Percentiles rank a stretch among this genome's conserved stretches.
These are phyloP conservation scores for Plenodomus lindquistii DNA, from an alignment of 2,329 filamentous ascomycete species.

Conservation along the genomic window DNA sequence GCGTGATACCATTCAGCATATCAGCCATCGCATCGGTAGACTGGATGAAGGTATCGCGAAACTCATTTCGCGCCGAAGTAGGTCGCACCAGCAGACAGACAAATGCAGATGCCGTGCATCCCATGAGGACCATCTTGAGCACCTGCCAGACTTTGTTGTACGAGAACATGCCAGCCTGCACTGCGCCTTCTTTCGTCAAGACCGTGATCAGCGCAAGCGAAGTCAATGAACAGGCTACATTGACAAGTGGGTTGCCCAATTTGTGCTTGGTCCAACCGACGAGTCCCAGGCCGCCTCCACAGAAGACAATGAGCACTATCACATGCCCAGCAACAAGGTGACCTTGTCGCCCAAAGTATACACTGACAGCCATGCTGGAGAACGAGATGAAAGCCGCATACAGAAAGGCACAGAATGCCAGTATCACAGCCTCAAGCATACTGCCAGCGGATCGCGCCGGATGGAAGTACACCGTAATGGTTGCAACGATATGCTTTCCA, in stretches of 20 bases:
- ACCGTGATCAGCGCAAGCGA: constrained; percentile 89
- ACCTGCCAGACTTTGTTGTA: constrained; percentile 78
- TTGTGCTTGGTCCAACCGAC: constrained; percentile 86
- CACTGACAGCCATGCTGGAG: constrained; percentile 85
- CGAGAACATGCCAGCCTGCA: constrained; percentile 80
- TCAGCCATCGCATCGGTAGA: constrained; percentile 76
- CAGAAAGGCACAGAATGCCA: constrained; percentile 75
- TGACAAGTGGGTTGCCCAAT: constrained; percentile 77
- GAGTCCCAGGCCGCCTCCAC: constrained; percentile 83
- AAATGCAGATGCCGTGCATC: constrained; percentile 56
- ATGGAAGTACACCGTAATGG: constrained; percentile 93
- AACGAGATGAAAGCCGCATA: constrained; percentile 79
- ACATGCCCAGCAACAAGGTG: constrained; percentile 74
- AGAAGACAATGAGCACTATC: constrained; percentile 79
- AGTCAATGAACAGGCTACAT: constrained; percentile 77
- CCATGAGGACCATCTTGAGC: constrained; percentile 60
- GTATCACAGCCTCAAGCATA: constrained; percentile 82
- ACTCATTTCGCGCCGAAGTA: constrained; percentile 71
- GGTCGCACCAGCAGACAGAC: constrained; percentile 73
- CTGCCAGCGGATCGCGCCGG: constrained; percentile 83
- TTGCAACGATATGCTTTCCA: constrained; percentile 92
- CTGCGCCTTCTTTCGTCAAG: constrained; percentile 86
- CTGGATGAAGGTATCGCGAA: constrained; percentile 74
- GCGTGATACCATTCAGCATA: constrained; percentile 79
- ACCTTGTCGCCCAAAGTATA: constrained; percentile 72